Conservation (phyloP, 179 eudicot genomes). For the Nepenthes alata region DNA sequence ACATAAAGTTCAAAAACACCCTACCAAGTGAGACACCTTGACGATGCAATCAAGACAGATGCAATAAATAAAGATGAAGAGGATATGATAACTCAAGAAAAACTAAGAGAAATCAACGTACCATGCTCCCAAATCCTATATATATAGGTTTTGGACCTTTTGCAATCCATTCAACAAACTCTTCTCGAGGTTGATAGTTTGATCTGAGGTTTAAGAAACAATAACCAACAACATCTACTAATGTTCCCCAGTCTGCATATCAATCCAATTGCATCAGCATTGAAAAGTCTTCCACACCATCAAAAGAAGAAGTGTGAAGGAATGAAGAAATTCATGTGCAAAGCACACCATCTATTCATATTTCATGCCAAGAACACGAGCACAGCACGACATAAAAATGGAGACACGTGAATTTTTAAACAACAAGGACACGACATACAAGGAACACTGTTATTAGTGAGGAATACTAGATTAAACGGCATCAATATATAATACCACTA, state of each 20-base stretch:
- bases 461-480: too few relatives aligned
- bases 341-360: background rate
- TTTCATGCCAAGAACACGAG: background rate
- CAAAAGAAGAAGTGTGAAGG: background rate
- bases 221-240: constrained; percentile 89
- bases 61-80: background rate
- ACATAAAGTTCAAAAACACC: background rate
- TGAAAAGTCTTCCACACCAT: background rate
- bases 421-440: too few relatives aligned
- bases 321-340: background rate
- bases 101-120: constrained; percentile 16
- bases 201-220: constrained; percentile 78
- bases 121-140: constrained; percentile 98
- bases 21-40: too few relatives aligned
- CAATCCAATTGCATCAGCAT: constrained; percentile 10
- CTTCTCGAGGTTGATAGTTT: constrained; percentile 56
- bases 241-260: constrained; percentile 84
- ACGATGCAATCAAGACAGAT: background rate
- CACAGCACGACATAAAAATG: background rate
- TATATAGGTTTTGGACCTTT: constrained; percentile 72
- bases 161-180: constrained; percentile 62
- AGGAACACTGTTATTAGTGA: too few relatives aligned
- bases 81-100: background rate
- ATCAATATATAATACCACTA: too few relatives aligned
- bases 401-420: background rate